phyloP scores from a whole-genome alignment of 257 asterid species.

The Prunella vulgaris region DNA sequence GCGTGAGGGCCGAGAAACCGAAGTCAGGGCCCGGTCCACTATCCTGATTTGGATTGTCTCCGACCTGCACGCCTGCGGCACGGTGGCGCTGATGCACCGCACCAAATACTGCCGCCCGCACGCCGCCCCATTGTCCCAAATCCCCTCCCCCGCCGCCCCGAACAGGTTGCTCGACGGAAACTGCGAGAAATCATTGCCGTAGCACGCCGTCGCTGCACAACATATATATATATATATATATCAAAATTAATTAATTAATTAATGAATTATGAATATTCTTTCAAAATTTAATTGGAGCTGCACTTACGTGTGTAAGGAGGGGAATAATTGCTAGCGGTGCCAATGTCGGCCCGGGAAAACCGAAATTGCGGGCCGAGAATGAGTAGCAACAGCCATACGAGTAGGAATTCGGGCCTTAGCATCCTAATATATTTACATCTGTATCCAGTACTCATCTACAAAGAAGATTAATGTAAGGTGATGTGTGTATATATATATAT shows the following conservation, averaged over 20 bases:
- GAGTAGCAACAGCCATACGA: slow-evolving; percentile 26
- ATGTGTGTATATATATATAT: background rate
- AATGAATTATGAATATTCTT: background rate
- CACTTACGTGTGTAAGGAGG: slow-evolving; percentile 77
- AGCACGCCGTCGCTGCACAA: slow-evolving; percentile 63
- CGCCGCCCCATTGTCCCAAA: slow-evolving; percentile 80
- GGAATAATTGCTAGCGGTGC: slow-evolving; percentile 55
- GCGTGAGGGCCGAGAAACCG: slow-evolving; percentile 42
- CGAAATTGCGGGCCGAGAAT: slow-evolving; percentile 24
- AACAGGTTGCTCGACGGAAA: slow-evolving; percentile 62
- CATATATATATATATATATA: no score
- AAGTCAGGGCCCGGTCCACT: slow-evolving; percentile 59
- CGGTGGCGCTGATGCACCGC: slow-evolving; percentile 52
- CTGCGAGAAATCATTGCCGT: slow-evolving; percentile 46
- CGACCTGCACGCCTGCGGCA: slow-evolving; percentile 35
- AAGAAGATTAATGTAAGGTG: background rate
- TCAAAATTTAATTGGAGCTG: background rate
- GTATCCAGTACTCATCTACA: background rate
- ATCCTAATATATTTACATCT: background rate
- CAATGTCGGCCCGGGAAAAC: slow-evolving; percentile 52
- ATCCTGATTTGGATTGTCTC: slow-evolving; percentile 49
- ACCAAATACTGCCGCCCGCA: slow-evolving; percentile 78
- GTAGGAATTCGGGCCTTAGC: slow-evolving; percentile 23
- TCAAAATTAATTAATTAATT: background rate
- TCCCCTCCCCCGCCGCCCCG: slow-evolving; percentile 78